Base-by-base conservation (phyloP, 768 basidiomycete genomes). In the Macrocybe gigantea region DNA sequence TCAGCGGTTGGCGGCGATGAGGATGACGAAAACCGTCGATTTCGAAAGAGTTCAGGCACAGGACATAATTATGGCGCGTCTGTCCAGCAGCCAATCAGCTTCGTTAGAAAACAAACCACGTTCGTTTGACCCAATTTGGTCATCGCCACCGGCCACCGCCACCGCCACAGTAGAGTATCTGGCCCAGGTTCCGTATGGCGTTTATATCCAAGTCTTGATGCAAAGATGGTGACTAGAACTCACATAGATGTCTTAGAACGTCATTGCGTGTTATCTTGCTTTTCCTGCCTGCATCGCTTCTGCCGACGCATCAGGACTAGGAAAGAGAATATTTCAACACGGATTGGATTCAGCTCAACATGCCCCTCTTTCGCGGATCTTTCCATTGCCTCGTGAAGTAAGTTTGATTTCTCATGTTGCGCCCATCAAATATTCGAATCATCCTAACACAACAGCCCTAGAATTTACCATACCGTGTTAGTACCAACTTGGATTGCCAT, bases 241-340 rank as follows among this genome's bases (percentile, higher is more conserved):
- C 22, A 22, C 22, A 22, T 22, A 4, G 22, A 2, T 22, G 4
- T 22, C 22, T 22, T 4, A 22, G 22, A 22, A 22, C 22, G 22
- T 22, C 22, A 93, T 82, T 92, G 88, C 67, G 94, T 90, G 50
- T 94, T 82, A 84, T 93, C 92, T 56, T 93, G 93, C 68, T 45
- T 82, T 80, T 2, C 88, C 88, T 0, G 92, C 93, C 63, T 92
- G 89, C 13, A 22, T 22, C 22, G 22, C 22, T 22, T 88, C 75
- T 35, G 93, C 87, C 29, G 84, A 83, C 7, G 87, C 79, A 0
- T 90, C 92, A 22, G 22, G 22, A 22, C 22, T 22, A 22, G 22
- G 22, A 22, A 22, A 22, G 22, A 22, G 22, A 22, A 22, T 22
- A 22, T 22, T 22, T 22, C 22, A 22, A 22, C 22, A 22, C 22